A percentile compares a stretch with the other conserved stretches of the same genome.
phyloP scores from a whole-genome alignment of 345 rosid species.

The Brassica carinata region DNA sequence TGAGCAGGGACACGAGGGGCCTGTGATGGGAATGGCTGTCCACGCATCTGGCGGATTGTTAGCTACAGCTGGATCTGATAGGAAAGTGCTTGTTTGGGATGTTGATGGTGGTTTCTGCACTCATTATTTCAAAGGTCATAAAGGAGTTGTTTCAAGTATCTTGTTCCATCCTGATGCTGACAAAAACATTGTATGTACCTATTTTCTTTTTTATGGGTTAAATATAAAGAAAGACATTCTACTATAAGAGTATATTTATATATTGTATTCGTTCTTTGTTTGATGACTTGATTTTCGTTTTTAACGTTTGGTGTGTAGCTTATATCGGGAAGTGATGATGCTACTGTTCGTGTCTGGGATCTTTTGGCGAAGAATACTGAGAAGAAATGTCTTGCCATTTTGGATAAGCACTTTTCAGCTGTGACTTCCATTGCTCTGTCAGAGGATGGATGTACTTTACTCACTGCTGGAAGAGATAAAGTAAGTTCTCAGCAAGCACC shows the following conservation, averaged over 20 bases:
- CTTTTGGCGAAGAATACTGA: conserved; percentile 62
- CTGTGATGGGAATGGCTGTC: conserved; percentile 87
- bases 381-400: conserved; percentile 70
- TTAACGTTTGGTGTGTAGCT: conserved; percentile 50
- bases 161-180: conserved; percentile 76
- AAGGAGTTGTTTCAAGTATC: conserved; percentile 74
- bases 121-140: conserved; percentile 92
- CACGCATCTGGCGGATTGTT: conserved; percentile 94
- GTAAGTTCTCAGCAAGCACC: conserved; percentile 40
- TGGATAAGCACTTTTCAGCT: conserved; percentile 81
- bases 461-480: conserved; percentile 93
- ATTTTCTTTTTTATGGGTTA: background rate
- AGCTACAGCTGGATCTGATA: conserved; percentile 97
- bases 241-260: background rate
- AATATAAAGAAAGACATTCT: background rate
- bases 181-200: conserved; percentile 68
- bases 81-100: conserved; percentile 98
- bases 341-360: conserved; percentile 87
- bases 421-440: conserved; percentile 82
- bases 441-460: conserved; percentile 79
- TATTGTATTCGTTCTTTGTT: background rate
- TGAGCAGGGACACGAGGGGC: conserved; percentile 89
- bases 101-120: conserved; percentile 98
- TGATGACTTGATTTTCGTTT: conserved; percentile 1
- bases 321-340: conserved; percentile 88